A percentile compares a stretch with the other conserved stretches of the same genome.
Evolutionary conservation across 345 rosid species (phyloP).

Genomic region (Euphorbia peplus): DNA sequence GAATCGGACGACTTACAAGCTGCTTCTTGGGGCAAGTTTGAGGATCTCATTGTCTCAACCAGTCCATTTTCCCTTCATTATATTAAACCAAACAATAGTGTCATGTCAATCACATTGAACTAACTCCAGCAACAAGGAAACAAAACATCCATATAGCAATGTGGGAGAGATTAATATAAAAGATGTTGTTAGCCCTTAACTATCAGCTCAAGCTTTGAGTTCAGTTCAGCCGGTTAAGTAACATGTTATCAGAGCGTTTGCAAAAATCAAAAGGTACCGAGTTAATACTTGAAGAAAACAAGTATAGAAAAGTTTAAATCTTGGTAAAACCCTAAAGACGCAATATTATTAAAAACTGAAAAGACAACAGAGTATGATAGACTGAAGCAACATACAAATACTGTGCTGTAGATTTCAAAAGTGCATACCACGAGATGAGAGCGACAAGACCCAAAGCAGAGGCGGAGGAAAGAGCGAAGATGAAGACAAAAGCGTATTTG

Average conservation of each 20-base stretch:
- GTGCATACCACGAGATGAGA: constrained; percentile 45
- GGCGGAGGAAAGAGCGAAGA: constrained; percentile 55
- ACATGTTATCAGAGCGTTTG: too few relatives aligned
- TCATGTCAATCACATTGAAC: constrained; percentile 24
- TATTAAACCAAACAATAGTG: constrained; percentile 17
- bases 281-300: too few relatives aligned
- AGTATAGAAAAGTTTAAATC: background rate
- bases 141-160: too few relatives aligned
- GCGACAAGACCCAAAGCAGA: constrained; percentile 60
- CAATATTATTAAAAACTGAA: background rate
- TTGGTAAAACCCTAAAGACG: constrained; percentile 21
- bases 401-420: background rate
- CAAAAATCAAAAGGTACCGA: too few relatives aligned
- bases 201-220: too few relatives aligned
- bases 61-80: constrained; percentile 64
- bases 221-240: too few relatives aligned
- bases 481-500: constrained; percentile 46
- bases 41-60: constrained; percentile 42
- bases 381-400: background rate
- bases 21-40: constrained; percentile 47
- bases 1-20: constrained; percentile 54
- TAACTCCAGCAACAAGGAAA: too few relatives aligned
- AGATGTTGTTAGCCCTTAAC: too few relatives aligned
- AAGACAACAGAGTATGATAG: background rate
- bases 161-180: too few relatives aligned